Base-by-base conservation (phyloP, 345 rosid species). In the Hevea brasiliensis region DNA sequence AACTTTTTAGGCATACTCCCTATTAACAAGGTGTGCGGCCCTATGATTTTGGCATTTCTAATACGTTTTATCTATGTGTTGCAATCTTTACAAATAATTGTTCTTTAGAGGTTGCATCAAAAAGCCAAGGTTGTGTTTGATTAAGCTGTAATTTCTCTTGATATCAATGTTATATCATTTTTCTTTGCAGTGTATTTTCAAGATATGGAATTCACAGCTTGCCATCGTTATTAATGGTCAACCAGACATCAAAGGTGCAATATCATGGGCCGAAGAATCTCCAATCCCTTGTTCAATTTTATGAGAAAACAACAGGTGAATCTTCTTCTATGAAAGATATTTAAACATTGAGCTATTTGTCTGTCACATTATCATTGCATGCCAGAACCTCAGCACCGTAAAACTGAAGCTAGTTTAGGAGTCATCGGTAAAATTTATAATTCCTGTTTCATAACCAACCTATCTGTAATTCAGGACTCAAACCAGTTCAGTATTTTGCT, bases 181-280 rank as follows among this genome's bases (percentile, higher is more conserved):
- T 67, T 71, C 11, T 57, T 76, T 74, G 80, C 89, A 92, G 98
- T 77, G 67, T 92, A 54, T 92, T 87, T 80, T 95, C 96, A 14
- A 86, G 85, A 79, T 89, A 87, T 75, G 98, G 97, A 75, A 86
- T 94, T 73, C 98, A 84, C 79, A 89, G 96, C 80, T 75, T 94
- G 78, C 98, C 98, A 21, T 81, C 94, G 65, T 77, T 94, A 72
- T 61, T 94, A 35, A 72, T 92, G 77, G 80, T 89, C 67, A 89
- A 89, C 77, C 89, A 85, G 79, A 89, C 90, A 61, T 81, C 85
- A 45, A 88, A 63, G 71, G 80, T 74, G 48, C 88, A 60, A 24
- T 90, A 89, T 78, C 82, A 14, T 54, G 98, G 96, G 68, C 85
- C 81, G 20, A 92, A 88, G 80, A 80, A 87, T 79, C 86, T 94